Conservation (phyloP, 441 rosid genomes). For the Bocquillonia castaneifolia region DNA sequence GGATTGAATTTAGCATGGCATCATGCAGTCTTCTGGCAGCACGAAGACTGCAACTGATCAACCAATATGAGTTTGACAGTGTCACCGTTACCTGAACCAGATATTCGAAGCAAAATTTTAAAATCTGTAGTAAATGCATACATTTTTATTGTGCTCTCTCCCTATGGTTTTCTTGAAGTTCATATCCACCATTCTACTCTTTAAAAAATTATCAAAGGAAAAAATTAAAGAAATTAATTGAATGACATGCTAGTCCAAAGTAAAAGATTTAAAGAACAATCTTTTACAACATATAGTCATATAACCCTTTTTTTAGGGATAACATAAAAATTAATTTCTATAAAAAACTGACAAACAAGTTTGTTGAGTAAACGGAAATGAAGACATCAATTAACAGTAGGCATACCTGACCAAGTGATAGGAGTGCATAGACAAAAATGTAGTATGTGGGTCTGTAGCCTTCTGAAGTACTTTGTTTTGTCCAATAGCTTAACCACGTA, state of each 20-base stretch:
- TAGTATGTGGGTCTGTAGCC: conserved; percentile 54
- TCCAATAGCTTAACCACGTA: conserved; percentile 93
- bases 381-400: conserved; percentile 7
- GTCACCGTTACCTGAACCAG: conserved; percentile 71
- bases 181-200: neutral
- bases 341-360: neutral
- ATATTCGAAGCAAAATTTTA: conserved; percentile 5
- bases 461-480: conserved; percentile 65
- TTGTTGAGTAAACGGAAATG: too few relatives aligned
- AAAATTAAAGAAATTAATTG: neutral
- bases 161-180: neutral
- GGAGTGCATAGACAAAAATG: conserved; percentile 67
- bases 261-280: neutral
- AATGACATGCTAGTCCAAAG: neutral
- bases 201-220: neutral
- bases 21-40: conserved; percentile 89
- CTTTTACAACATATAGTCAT: neutral
- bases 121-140: neutral
- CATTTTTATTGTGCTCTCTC: neutral
- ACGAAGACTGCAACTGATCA: conserved; percentile 74
- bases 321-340: neutral
- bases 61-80: conserved; percentile 75
- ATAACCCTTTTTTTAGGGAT: neutral
- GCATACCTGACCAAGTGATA: conserved; percentile 82
- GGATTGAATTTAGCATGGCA: conserved; percentile 59